Evolutionary conservation across 2,329 filamentous ascomycete species (phyloP).

Genomic region (Sporothrix mexicana): DNA sequence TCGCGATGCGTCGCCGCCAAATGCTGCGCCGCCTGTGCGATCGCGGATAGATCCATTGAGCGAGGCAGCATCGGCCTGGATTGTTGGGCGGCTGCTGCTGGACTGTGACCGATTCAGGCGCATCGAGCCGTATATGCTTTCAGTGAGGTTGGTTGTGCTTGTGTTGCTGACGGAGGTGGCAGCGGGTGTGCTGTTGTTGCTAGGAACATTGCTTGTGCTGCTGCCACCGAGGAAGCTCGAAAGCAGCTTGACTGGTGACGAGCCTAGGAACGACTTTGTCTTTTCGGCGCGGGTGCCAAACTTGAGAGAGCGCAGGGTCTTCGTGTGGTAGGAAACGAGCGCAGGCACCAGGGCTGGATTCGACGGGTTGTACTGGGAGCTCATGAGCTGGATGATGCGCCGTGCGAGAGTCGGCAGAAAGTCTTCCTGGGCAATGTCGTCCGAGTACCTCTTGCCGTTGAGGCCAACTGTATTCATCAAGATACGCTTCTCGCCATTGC

Average conservation of each 20-base stretch:
- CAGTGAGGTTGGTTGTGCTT: constrained; percentile 42
- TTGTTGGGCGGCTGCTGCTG: constrained; percentile 42
- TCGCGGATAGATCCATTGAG: constrained; percentile 61
- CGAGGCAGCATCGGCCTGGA: constrained; percentile 43
- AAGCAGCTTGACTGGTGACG: constrained; percentile 89
- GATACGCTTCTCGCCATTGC: constrained; percentile 49
- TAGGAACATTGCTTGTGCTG: constrained; percentile 41
- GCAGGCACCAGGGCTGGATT: constrained; percentile 69
- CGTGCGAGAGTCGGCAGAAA: constrained; percentile 77
- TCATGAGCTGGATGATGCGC: constrained; percentile 74
- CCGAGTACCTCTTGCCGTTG: constrained; percentile 73
- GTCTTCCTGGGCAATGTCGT: constrained; percentile 74
- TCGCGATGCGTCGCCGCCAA: constrained; percentile 56
- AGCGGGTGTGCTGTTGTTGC: constrained; percentile 53
- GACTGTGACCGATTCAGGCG: constrained; percentile 33
- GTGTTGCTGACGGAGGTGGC: constrained; percentile 10
- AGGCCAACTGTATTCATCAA: constrained; percentile 64
- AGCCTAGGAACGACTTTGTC: constrained; percentile 71
- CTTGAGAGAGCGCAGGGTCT: constrained; percentile 73
- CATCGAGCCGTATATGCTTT: constrained; percentile 40
- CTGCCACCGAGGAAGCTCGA: constrained; percentile 71
- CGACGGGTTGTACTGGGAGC: constrained; percentile 69
- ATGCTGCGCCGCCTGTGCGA: constrained; percentile 50
- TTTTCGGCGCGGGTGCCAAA: constrained; percentile 68
- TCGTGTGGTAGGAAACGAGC: constrained; percentile 77